These are phyloP conservation scores for Quillaja saponaria DNA, from an alignment of 306 rosid species.

Conservation along the genomic window DNA sequence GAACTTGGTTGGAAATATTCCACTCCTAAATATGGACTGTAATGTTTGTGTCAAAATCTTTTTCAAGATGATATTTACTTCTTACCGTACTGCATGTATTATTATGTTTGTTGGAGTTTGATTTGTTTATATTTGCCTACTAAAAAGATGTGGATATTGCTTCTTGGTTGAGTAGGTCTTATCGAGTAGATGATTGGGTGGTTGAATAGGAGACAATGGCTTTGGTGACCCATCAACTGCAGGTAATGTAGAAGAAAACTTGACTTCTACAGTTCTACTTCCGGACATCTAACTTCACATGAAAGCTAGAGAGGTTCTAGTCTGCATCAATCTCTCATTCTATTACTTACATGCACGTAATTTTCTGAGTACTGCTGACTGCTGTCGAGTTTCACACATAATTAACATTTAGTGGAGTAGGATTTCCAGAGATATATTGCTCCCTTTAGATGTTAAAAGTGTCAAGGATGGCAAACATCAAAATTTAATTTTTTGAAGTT, in stretches of 20 bases:
- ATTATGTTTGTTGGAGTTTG: neutral
- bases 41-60: neutral
- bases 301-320: too few relatives aligned
- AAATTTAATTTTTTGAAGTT: too few relatives aligned
- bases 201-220: constrained; percentile 62
- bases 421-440: too few relatives aligned
- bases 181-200: constrained; percentile 52
- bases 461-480: too few relatives aligned
- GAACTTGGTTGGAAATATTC: constrained; percentile 3
- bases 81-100: neutral
- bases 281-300: neutral
- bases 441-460: too few relatives aligned
- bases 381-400: neutral
- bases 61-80: constrained; percentile 7
- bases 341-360: neutral
- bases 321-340: neutral
- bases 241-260: constrained; percentile 49
- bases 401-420: neutral
- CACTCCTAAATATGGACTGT: constrained; percentile 1
- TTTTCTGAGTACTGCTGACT: neutral
- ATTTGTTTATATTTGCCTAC: constrained; percentile 6
- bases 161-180: constrained; percentile 35
- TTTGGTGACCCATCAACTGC: constrained; percentile 69
- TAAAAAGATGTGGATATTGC: neutral
- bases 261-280: neutral